Conservation (phyloP, 345 rosid species). For the Bretschneidera sinensis region DNA sequence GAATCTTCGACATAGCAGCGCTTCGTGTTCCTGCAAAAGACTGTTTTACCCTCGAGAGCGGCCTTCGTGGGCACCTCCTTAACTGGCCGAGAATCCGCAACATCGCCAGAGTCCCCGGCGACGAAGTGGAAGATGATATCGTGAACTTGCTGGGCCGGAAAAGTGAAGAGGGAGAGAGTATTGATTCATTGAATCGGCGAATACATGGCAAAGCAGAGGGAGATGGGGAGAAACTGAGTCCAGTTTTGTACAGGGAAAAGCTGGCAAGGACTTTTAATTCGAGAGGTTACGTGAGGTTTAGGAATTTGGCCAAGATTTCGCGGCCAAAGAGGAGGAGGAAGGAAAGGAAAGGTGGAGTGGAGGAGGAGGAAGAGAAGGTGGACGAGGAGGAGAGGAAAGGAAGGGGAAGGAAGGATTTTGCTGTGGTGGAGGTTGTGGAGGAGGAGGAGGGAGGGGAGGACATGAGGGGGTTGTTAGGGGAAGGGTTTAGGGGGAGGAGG, state of each 20-base stretch:
- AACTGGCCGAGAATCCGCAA: conserved; percentile 81
- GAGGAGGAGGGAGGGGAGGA: conserved; percentile 37
- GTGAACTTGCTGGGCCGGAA: conserved; percentile 25
- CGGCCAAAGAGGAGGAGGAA: conserved; percentile 54
- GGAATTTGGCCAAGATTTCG: conserved; percentile 77
- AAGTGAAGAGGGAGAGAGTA: conserved; percentile 4
- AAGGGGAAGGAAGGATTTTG: conserved; percentile 37
- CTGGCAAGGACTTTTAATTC: conserved; percentile 58
- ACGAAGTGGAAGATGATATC: conserved; percentile 54
- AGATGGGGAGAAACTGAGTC: conserved; percentile 44
- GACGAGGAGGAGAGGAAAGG: conserved; percentile 26
- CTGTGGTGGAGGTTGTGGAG: conserved; percentile 59
- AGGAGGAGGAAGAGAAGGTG: conserved; percentile 21
- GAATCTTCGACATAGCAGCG: conserved; percentile 57
- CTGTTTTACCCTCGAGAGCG: conserved; percentile 61
- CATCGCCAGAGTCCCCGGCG: conserved; percentile 75
- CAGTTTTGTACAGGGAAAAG: conserved; percentile 60
- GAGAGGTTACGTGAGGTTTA: conserved; percentile 61
- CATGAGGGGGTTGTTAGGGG: conserved; percentile 66
- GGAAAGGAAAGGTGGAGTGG: conserved; percentile 14
- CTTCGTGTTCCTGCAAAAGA: conserved; percentile 64
- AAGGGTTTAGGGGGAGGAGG: conserved; percentile 50
- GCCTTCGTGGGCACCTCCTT: conserved; percentile 80
- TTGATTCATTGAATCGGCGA: conserved; percentile 38
- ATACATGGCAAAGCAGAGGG: conserved; percentile 41